Conservation (phyloP, 371 early-diverging fungal genomes). For the Mortierella sp. region DNA sequence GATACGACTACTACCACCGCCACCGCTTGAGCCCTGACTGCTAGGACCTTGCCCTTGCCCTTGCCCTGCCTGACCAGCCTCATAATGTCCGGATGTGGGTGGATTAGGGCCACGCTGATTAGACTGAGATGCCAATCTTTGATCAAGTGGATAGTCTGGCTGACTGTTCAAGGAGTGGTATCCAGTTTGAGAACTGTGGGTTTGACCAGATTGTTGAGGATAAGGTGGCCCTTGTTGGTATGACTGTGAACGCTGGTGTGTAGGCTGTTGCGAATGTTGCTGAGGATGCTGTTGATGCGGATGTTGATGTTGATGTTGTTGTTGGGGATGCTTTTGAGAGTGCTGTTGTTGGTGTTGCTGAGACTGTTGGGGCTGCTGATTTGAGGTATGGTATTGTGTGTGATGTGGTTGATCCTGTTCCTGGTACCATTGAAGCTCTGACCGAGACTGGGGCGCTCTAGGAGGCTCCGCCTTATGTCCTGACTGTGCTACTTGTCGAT, state of each 20-base stretch:
- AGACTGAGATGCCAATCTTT: constrained; percentile 18
- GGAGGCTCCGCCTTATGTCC: background rate
- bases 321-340: background rate
- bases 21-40: constrained; percentile 9
- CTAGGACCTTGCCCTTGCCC: constrained; percentile 21
- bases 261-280: background rate
- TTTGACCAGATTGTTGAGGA: constrained; percentile 8
- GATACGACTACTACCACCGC: constrained; percentile 23
- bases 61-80: constrained; percentile 7
- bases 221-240: constrained; percentile 6
- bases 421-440: constrained; percentile 39
- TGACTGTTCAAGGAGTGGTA: constrained; percentile 11
- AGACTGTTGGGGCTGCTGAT: constrained; percentile 23
- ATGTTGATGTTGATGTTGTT: constrained; percentile 12
- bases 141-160: constrained; percentile 9
- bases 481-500: background rate
- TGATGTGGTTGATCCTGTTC: constrained; percentile 25
- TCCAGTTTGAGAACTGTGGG: constrained; percentile 11
- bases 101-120: constrained; percentile 1
- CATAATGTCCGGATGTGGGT: constrained; percentile 10
- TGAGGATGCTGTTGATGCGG: constrained; percentile 3
- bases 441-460: background rate
- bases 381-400: constrained; percentile 8
- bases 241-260: background rate
- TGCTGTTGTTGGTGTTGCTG: constrained; percentile 19